phyloP scores from a whole-genome alignment of 305 asterid species.

The Ajuga reptans region DNA sequence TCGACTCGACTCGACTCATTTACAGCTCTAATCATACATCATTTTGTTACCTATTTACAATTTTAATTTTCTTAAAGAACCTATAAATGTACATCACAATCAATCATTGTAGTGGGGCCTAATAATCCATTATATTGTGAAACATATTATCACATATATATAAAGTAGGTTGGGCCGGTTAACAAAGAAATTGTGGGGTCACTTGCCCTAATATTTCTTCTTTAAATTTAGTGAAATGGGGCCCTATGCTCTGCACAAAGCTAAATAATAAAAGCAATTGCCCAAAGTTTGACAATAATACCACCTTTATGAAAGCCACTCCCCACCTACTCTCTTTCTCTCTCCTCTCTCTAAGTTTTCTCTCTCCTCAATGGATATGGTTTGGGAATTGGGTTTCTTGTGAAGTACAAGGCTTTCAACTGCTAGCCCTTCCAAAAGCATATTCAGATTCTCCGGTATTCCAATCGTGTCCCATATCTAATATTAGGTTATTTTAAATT shows the following conservation, averaged over 20 bases:
- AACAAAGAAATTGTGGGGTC: slow-evolving; percentile 38
- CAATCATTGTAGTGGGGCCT: slow-evolving; percentile 35
- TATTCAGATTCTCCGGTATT: too few relatives aligned
- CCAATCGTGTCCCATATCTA: too few relatives aligned
- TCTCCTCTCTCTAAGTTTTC: not conserved
- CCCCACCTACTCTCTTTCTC: slow-evolving; percentile 35
- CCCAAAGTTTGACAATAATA: slow-evolving; percentile 46
- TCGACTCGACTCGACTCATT: too few relatives aligned
- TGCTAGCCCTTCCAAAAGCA: too few relatives aligned
- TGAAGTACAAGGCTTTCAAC: not conserved
- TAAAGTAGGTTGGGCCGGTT: slow-evolving; percentile 26
- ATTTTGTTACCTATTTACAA: not conserved
- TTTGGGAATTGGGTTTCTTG: slow-evolving; percentile 16
- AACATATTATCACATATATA: slow-evolving; percentile 22
- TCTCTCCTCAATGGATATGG: not conserved
- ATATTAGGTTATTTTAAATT: too few relatives aligned
- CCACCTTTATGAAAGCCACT: slow-evolving; percentile 42
- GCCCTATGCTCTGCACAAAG: slow-evolving; percentile 26
- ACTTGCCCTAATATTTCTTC: slow-evolving; percentile 18
- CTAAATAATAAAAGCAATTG: slow-evolving; percentile 38
- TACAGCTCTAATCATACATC: too few relatives aligned
- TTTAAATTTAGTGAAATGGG: slow-evolving; percentile 29
- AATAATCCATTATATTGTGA: slow-evolving; percentile 23
- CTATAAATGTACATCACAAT: slow-evolving; percentile 3
- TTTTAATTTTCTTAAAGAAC: too few relatives aligned